Conservation (phyloP, 306 rosid genomes). For the Luffa aegyptiaca region DNA sequence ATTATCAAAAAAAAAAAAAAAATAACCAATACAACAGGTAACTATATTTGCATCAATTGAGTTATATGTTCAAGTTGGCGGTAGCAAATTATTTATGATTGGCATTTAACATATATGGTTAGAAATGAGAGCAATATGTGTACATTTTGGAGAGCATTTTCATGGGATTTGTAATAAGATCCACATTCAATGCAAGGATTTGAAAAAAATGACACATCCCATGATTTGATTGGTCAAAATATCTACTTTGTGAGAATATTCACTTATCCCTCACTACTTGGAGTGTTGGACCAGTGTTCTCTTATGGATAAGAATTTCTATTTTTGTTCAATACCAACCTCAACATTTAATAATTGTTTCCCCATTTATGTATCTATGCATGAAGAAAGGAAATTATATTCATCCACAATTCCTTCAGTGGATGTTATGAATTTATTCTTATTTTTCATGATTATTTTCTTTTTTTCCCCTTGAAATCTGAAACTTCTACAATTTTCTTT, state of each 20-base stretch:
- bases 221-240: neutral
- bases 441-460: neutral
- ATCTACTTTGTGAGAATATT: neutral
- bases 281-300: conserved; percentile 4
- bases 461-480: neutral
- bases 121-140: neutral
- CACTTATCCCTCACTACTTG: conserved; percentile 2
- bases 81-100: too few relatives aligned
- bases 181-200: neutral
- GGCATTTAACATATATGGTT: neutral
- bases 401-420: neutral
- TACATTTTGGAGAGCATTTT: neutral
- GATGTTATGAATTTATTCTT: neutral
- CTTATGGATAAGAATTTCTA: neutral
- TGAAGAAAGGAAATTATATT: neutral
- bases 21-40: too few relatives aligned
- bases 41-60: too few relatives aligned
- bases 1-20: too few relatives aligned
- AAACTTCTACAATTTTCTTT: neutral
- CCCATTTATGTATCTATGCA: conserved; percentile 1
- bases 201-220: neutral
- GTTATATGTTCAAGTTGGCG: too few relatives aligned
- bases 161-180: neutral
- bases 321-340: neutral
- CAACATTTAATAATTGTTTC: neutral